Percentiles rank a stretch among this genome's conserved stretches.
Evolutionary conservation across 2,329 filamentous ascomycete genomes (phyloP).

Genomic region (Seiridium unicorne): DNA sequence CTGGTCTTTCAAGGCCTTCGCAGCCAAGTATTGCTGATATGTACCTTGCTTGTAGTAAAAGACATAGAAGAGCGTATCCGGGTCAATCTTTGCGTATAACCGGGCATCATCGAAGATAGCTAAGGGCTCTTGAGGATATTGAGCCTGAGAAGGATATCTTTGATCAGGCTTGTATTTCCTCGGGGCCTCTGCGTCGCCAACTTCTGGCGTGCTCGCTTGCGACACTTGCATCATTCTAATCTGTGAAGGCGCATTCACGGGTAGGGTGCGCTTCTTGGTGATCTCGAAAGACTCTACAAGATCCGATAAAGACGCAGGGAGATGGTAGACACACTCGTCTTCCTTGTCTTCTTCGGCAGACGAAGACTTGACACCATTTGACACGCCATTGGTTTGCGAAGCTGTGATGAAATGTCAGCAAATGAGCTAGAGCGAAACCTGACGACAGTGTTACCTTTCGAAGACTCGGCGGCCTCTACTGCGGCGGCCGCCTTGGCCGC

Average conservation of each 20-base stretch:
- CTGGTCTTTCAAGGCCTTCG: conserved; percentile 95
- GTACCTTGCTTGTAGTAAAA: conserved; percentile 99
- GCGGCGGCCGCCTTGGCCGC: conserved; percentile 42
- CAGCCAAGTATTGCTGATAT: conserved; percentile 92
- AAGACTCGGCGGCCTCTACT: conserved; percentile 39
- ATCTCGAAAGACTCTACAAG: conserved; percentile 87
- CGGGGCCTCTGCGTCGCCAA: conserved; percentile 76
- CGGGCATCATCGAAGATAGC: conserved; percentile 88
- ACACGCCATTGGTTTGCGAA: conserved; percentile 48
- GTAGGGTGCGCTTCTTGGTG: conserved; percentile 67
- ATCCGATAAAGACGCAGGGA: conserved; percentile 85
- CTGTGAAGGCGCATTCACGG: conserved; percentile 62
- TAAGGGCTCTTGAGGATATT: conserved; percentile 92
- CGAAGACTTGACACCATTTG: conserved; percentile 49
- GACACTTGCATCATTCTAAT: conserved; percentile 75
- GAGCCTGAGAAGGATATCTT: conserved; percentile 70
- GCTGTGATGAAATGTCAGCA: conserved; percentile 21
- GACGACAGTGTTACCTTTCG: conserved; percentile 38
- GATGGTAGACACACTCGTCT: conserved; percentile 81
- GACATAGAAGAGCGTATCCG: conserved; percentile 95
- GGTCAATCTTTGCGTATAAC: conserved; percentile 85
- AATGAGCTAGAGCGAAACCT: conserved; percentile 13
- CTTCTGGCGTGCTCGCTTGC: conserved; percentile 69
- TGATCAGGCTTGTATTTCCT: conserved; percentile 81
- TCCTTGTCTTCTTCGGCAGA: conserved; percentile 38